Percentiles rank a stretch among this genome's conserved stretches.
These are phyloP conservation scores for Metschnikowia henanensis DNA, from an alignment of 805 yeast species.

Conservation along the genomic window DNA sequence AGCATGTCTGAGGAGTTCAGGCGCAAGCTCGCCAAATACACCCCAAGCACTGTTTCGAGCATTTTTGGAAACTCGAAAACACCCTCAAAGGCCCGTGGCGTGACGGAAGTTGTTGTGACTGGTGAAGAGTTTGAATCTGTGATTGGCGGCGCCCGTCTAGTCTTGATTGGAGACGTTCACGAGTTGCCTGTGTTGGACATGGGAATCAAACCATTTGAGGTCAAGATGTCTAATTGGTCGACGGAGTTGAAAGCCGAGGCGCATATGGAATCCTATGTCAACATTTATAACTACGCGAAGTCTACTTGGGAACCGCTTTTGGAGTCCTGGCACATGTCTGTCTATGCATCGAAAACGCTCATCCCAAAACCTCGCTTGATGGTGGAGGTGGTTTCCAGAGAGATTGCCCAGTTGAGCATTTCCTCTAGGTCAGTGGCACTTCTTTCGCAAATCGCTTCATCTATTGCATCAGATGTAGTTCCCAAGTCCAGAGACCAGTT, in stretches of 20 bases:
- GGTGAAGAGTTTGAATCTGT: conserved; percentile 69
- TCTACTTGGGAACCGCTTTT: conserved; percentile 95
- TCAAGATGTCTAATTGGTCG: conserved; percentile 81
- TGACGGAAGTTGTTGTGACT: conserved; percentile 45
- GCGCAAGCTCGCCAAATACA: conserved; percentile 58
- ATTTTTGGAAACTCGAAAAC: conserved; percentile 35
- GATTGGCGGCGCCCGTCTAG: conserved; percentile 75
- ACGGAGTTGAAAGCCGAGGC: conserved; percentile 73
- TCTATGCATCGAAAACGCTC: conserved; percentile 57
- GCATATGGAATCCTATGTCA: conserved; percentile 62
- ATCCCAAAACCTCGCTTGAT: conserved; percentile 49
- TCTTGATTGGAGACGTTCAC: conserved; percentile 86
- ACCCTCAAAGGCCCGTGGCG: conserved; percentile 1
- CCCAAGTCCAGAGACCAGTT: conserved; percentile 72
- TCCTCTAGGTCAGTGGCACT: conserved; percentile 82
- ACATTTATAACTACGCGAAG: conserved; percentile 82
- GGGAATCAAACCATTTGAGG: conserved; percentile 65
- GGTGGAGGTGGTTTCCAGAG: conserved; percentile 73
- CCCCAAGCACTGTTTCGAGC: conserved; percentile 63
- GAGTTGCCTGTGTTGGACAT: conserved; percentile 86
- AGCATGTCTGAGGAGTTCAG: conserved; percentile 64
- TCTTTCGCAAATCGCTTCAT: conserved; percentile 64
- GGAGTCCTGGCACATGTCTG: conserved; percentile 82
- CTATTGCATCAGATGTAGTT: conserved; percentile 51
- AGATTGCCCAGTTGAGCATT: conserved; percentile 75